Evolutionary conservation across 768 basidiomycete species (phyloP).

Genomic region (Calocybe gangraenosa): DNA sequence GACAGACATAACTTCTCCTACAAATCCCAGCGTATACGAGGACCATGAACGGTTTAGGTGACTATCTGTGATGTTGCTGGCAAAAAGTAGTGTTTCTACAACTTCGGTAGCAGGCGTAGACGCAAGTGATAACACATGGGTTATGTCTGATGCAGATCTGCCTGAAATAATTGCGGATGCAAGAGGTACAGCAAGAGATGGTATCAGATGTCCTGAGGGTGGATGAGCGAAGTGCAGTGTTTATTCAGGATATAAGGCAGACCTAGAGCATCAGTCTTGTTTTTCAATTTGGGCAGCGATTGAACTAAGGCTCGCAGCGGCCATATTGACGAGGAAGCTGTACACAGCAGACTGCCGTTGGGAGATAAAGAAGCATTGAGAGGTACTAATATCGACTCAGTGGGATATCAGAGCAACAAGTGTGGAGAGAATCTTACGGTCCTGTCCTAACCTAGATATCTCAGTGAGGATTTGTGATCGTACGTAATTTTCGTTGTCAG

Average conservation of each 20-base stretch:
- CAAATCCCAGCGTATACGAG: conserved; percentile 37
- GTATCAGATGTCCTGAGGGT: conserved; percentile 9
- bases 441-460: conserved; percentile 37
- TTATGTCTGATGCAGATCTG: conserved; percentile 54
- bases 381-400: conserved; percentile 43
- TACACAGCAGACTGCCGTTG: conserved; percentile 53
- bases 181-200: conserved; percentile 24
- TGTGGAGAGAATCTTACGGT: conserved; percentile 37
- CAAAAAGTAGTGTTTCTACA: conserved; percentile 41
- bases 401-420: background rate
- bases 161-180: conserved; percentile 46
- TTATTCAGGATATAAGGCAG: background rate
- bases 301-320: conserved; percentile 38
- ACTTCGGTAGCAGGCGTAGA: conserved; percentile 37
- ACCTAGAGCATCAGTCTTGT: conserved; percentile 13
- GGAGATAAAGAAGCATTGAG: conserved; percentile 52
- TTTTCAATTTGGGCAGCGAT: conserved; percentile 34
- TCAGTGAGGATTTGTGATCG: conserved; percentile 40
- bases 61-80: conserved; percentile 42
- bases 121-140: conserved; percentile 47
- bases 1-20: conserved; percentile 44
- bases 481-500: conserved; percentile 49
- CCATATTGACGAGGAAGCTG: conserved; percentile 41
- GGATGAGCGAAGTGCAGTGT: background rate
- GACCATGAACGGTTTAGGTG: conserved; percentile 34